Percentiles rank a stretch among this genome's conserved stretches.
Evolutionary conservation across 2,329 filamentous ascomycete species (phyloP).

Genomic region (Fusarium euwallaceae): DNA sequence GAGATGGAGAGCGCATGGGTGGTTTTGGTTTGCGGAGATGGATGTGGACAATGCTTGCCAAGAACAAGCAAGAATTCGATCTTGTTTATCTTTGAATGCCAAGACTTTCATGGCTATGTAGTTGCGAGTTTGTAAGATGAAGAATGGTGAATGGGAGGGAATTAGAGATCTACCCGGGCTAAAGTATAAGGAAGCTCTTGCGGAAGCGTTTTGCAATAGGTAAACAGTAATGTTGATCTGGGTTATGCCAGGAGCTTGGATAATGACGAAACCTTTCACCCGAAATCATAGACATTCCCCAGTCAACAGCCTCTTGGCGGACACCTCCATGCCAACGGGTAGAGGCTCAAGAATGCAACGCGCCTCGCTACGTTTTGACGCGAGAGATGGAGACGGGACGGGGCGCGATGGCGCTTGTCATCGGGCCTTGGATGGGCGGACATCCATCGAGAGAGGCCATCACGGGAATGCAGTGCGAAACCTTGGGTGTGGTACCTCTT

Average conservation of each 20-base stretch:
- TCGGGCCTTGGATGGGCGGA: not conserved
- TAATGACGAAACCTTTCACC: not conserved
- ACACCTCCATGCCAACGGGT: slow-evolving; percentile 14
- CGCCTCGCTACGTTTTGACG: not conserved
- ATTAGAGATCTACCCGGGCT: not conserved
- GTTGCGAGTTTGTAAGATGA: not conserved
- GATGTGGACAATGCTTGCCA: slow-evolving; percentile 1
- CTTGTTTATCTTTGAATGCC: slow-evolving; percentile 22
- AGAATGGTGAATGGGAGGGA: not conserved
- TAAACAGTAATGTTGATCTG: not conserved
- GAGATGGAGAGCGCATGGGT: slow-evolving; percentile 20
- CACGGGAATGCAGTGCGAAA: slow-evolving; percentile 23
- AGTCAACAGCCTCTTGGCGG: not conserved
- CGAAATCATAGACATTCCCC: not conserved
- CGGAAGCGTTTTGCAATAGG: not conserved
- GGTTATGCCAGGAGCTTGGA: not conserved
- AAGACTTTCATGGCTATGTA: slow-evolving; percentile 25
- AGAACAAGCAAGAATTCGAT: slow-evolving; percentile 8
- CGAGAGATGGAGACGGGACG: not conserved
- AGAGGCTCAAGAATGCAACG: slow-evolving; percentile 25
- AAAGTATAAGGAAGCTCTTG: not conserved
- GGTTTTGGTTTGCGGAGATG: not conserved
- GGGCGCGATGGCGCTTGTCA: not conserved
- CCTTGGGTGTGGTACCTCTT: slow-evolving; percentile 1
- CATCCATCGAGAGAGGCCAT: not conserved